Base-by-base conservation (phyloP, 495 filamentous ascomycete species). In the Annulohypoxylon moriforme region DNA sequence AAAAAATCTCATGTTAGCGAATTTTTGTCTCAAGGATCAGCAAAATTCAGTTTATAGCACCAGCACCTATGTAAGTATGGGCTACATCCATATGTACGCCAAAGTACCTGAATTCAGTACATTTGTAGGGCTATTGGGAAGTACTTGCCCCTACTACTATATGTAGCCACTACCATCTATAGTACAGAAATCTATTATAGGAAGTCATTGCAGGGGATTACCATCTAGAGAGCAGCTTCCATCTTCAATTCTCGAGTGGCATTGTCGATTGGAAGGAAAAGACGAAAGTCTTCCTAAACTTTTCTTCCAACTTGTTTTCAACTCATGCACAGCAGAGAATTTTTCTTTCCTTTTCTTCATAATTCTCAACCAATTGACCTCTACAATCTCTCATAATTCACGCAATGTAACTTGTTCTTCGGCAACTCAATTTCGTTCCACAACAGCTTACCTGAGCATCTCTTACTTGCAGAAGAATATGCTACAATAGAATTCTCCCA, bases 281-380 rank as follows among this genome's bases (percentile, higher is more conserved):
- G 34, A 58, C 18, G 55, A 24, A 58, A 27, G 7, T 4, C 13
- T 24, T 31, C 38, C 31, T 20, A 16, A 11, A 57, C 6, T 42
- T 16, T 55, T 36, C 60, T 62, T 49, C 13, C n/a, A 33, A 44
- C 52, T 63, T 27, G 52, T 50, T 64, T 40, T 13, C 11, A 33
- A 44, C 59, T 63, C 27, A 42, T 64, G 42, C 67, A 61, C 56
- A 25, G 4, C 6, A 38, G 38, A 55, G 20, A 58, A 50, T 52
- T 44, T 44, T 49, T 47, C 44, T 60, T 44, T 20, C 2, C 24
- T 55, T 25, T 29, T 34, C 20, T 55, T 34, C 29, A 29, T 55
- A 53, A 56, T 65, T 60, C 27, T 68, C 60, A 34, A 40, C 56
- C 64, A 72, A 68, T 68, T 68, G 46, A 24, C 55, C 60, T 14